Base-by-base conservation (phyloP, 495 filamentous ascomycete genomes). In the Talaromyces proteolyticus region DNA sequence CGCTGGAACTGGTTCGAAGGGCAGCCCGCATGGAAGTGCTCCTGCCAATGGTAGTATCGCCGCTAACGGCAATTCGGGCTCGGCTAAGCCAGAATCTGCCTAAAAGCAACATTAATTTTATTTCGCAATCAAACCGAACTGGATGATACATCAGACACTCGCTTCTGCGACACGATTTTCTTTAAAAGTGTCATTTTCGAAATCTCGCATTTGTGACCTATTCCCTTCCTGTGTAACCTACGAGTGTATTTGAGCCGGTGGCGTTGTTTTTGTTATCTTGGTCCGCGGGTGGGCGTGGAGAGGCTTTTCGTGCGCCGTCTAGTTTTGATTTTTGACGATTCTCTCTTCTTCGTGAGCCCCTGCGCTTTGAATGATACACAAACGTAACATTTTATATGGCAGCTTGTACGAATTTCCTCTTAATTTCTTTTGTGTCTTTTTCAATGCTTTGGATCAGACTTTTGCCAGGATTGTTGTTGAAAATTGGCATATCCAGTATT, bases 1-100 rank as follows among this genome's bases (percentile, higher is more conserved):
- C 60, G 58, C 61, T 34, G 55, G 49, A 42, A 53, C 57, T 23
- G 67, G 52, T 20, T 54, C 59, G 5, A 75, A 75, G 58, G 65
- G 66, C 11, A 73, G 69, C 54, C 69, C 72, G 6, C 63, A 67
- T 47, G 67, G 65, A n/a, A 72, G 64, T 53, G 61, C 57, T 14
- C 45, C 66, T 36, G 65, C 59, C 38, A 66, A 66, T 44, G 48
- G 55, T 47, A 58, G 56, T n/a, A n/a, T n/a, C 52, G 61, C 64
- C 54, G 57, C 47, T 19, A 49, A 49, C 19, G 47, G 47, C 34
- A 49, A 41, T 18, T 20, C 18, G 19, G 18, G 26, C 29, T 49
- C 45, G 22, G 14, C 34, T 36, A 39, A 49, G 37, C 16, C 47
- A 6, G 34, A 49, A 16, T 20, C 47, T 24, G 16, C 47, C 24